These are phyloP conservation scores for Heliamphora pulchella DNA, from an alignment of 179 eudicot genomes.

Conservation along the genomic window DNA sequence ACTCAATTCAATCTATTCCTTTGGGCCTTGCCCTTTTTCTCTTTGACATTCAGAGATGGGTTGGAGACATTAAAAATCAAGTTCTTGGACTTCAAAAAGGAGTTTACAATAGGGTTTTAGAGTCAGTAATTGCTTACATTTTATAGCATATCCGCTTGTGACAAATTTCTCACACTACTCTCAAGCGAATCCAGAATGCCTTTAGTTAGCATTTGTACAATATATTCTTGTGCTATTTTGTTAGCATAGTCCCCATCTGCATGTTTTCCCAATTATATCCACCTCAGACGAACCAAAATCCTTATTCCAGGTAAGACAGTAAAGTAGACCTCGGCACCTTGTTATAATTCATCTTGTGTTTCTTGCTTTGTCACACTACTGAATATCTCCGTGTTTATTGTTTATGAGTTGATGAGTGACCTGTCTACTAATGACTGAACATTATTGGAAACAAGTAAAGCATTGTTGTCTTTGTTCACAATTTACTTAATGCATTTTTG, in stretches of 20 bases:
- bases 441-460: not conserved
- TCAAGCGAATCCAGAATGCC: constrained; percentile 21
- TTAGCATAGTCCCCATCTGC: not conserved
- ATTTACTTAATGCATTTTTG: constrained; percentile 21
- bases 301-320: not conserved
- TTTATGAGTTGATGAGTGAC: not conserved
- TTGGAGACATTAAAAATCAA: not conserved
- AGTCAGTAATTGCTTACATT: not conserved
- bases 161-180: not conserved
- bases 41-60: no score
- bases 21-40: no score
- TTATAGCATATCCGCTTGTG: not conserved
- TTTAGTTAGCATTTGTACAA: not conserved
- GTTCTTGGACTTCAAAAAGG: not conserved
- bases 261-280: not conserved
- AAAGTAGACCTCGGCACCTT: not conserved
- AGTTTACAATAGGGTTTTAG: not conserved
- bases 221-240: not conserved
- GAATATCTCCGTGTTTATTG: not conserved
- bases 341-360: not conserved
- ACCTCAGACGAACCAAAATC: not conserved
- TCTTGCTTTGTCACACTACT: not conserved
- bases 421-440: not conserved
- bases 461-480: constrained; percentile 12
- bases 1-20: no score